Percentiles rank a stretch among this genome's conserved stretches.
phyloP scores from a whole-genome alignment of 179 eudicot genomes.

The Beta corolliflora region DNA sequence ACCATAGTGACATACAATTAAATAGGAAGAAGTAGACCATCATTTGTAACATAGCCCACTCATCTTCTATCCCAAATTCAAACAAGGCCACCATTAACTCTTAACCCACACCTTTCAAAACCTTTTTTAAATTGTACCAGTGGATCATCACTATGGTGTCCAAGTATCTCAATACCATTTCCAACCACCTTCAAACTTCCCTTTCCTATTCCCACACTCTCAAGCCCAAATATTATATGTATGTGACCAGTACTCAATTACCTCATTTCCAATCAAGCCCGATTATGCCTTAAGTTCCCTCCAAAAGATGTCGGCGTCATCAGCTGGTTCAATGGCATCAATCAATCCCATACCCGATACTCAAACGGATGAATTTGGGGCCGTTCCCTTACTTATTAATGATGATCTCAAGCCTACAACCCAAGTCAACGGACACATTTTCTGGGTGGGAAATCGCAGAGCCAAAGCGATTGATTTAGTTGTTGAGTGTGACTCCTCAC shows the following conservation, averaged over 20 bases:
- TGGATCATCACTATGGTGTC: constrained; percentile 48
- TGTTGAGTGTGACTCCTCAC: constrained; percentile 83
- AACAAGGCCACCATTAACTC: constrained; percentile 28
- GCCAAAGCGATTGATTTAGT: constrained; percentile 89
- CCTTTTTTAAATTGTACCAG: background rate
- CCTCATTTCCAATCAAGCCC: constrained; percentile 17
- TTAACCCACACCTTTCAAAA: constrained; percentile 9
- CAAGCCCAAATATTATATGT: constrained; percentile 1
- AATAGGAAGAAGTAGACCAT: too few relatives aligned
- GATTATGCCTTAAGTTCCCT: constrained; percentile 8
- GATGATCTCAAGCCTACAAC: constrained; percentile 82
- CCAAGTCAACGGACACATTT: constrained; percentile 56
- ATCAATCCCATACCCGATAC: constrained; percentile 10
- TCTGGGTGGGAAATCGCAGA: constrained; percentile 88
- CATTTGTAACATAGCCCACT: too few relatives aligned
- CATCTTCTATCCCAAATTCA: constrained; percentile 37
- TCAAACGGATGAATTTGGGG: constrained; percentile 29
- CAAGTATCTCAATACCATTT: constrained; percentile 46
- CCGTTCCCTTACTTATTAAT: constrained; percentile 68
- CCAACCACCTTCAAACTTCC: constrained; percentile 31
- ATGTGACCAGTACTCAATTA: constrained; percentile 15
- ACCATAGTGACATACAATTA: constrained; percentile 8
- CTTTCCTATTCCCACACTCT: constrained; percentile 22
- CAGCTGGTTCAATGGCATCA: constrained; percentile 44
- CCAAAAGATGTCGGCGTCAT: constrained; percentile 25